Evolutionary conservation across 352 stramenopile genomes (phyloP).

Genomic region (Globisporangium heterothallicum): DNA sequence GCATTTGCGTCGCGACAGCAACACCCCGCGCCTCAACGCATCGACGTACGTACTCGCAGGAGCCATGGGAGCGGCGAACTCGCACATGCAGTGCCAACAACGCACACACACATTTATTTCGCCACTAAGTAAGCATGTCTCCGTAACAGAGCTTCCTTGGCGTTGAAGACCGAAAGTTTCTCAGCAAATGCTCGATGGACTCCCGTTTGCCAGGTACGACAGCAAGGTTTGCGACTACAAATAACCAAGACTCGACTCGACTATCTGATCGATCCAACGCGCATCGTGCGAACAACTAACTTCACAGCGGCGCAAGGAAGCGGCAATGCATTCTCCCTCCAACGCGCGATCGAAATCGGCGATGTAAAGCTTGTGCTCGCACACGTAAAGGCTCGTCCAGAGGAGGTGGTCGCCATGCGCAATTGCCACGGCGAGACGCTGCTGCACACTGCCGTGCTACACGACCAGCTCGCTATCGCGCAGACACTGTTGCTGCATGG

Average conservation of each 20-base stretch:
- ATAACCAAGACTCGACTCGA: too few relatives aligned
- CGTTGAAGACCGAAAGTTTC: slow-evolving; percentile 35
- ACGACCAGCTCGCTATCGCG: slow-evolving; percentile 39
- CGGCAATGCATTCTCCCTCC: slow-evolving; percentile 28
- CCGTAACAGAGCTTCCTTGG: slow-evolving; percentile 41
- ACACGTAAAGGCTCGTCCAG: slow-evolving; percentile 10
- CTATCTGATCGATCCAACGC: background rate
- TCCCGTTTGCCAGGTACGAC: slow-evolving; percentile 20
- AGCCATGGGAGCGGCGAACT: background rate
- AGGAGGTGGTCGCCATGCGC: slow-evolving; percentile 4
- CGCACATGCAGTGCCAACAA: background rate
- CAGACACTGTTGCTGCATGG: slow-evolving; percentile 47
- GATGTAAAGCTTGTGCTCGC: slow-evolving; percentile 26
- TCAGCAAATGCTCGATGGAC: slow-evolving; percentile 29
- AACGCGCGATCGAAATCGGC: slow-evolving; percentile 55
- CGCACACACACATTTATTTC: background rate
- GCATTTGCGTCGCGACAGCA: slow-evolving; percentile 26
- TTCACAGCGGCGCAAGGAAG: slow-evolving; percentile 29
- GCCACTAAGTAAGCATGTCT: too few relatives aligned
- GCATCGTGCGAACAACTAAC: background rate
- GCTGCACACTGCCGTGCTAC: slow-evolving; percentile 61
- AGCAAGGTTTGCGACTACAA: too few relatives aligned
- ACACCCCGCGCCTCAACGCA: slow-evolving; percentile 6
- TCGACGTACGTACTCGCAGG: slow-evolving; percentile 5
- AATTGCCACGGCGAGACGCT: slow-evolving; percentile 61